These are phyloP conservation scores for Fragaria nilgerrensis DNA, from an alignment of 306 rosid species.

Conservation along the genomic window DNA sequence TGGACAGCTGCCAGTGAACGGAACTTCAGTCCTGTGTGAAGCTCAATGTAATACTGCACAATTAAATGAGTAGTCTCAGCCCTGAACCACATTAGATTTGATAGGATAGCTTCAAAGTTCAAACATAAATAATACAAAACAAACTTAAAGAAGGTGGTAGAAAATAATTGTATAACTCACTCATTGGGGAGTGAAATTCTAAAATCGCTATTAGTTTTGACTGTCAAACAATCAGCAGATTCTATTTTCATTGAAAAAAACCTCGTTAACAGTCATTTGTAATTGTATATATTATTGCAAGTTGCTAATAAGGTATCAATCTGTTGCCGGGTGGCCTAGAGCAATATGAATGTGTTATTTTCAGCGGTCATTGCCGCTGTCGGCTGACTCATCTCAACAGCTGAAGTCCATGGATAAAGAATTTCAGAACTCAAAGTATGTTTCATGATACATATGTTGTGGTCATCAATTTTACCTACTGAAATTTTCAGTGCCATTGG, in stretches of 20 bases:
- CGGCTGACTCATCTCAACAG: not conserved
- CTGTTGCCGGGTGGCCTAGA: not conserved
- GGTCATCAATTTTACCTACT: not conserved
- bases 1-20: constrained; percentile 55
- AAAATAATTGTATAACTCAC: not conserved
- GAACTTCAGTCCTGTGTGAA: constrained; percentile 42
- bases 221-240: not conserved
- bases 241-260: not conserved
- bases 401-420: not conserved
- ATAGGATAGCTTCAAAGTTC: constrained; percentile 4
- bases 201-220: not conserved
- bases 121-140: not conserved
- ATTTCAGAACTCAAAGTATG: not conserved
- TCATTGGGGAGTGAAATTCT: not conserved
- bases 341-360: not conserved
- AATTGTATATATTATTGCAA: not conserved
- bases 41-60: constrained; percentile 59
- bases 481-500: not conserved
- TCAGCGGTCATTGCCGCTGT: not conserved
- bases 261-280: not conserved
- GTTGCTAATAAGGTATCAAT: not conserved
- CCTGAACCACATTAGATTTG: not conserved
- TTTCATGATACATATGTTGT: not conserved
- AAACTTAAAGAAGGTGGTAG: not conserved
- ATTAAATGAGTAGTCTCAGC: not conserved